These are phyloP conservation scores for Misopates orontium DNA, from an alignment of 257 asterid species.

Conservation along the genomic window DNA sequence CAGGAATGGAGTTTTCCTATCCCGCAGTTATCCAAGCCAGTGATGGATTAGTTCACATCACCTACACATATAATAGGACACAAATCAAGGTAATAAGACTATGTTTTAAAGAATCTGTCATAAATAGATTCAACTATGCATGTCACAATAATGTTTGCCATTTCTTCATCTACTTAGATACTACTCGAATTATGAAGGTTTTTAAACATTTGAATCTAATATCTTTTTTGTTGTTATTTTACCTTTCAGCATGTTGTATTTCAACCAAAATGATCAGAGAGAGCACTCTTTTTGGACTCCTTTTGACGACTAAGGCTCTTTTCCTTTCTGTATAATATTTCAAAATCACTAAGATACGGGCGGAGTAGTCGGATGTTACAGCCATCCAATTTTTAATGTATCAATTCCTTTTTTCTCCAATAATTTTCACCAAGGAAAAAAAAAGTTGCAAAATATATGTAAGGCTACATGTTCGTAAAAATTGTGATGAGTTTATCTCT, in stretches of 20 bases:
- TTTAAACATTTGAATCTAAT: slow-evolving; percentile 19
- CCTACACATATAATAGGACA: slow-evolving; percentile 82
- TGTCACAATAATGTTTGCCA: neutral
- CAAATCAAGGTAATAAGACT: slow-evolving; percentile 72
- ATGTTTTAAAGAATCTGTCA: neutral
- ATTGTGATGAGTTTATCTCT: too few species aligned
- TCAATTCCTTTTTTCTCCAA: too few species aligned
- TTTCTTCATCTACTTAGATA: neutral
- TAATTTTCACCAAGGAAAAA: too few species aligned
- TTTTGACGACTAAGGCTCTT: slow-evolving; percentile 16
- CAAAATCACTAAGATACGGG: neutral
- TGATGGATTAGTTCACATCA: slow-evolving; percentile 79
- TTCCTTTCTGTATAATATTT: neutral
- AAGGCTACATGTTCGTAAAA: too few species aligned
- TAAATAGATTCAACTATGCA: neutral
- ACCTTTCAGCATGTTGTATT: slow-evolving; percentile 65
- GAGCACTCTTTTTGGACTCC: slow-evolving; percentile 12
- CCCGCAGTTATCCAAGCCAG: slow-evolving; percentile 89
- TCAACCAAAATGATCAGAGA: slow-evolving; percentile 40
- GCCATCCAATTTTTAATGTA: too few species aligned
- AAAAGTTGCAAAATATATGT: too few species aligned
- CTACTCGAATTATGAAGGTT: slow-evolving; percentile 8
- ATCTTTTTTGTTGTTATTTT: neutral
- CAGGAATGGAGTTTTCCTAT: slow-evolving; percentile 88
- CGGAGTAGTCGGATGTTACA: too few species aligned